Percentiles rank a stretch among this genome's conserved stretches.
Evolutionary conservation across 441 rosid species (phyloP).

Genomic region (Mallotus repandus): DNA sequence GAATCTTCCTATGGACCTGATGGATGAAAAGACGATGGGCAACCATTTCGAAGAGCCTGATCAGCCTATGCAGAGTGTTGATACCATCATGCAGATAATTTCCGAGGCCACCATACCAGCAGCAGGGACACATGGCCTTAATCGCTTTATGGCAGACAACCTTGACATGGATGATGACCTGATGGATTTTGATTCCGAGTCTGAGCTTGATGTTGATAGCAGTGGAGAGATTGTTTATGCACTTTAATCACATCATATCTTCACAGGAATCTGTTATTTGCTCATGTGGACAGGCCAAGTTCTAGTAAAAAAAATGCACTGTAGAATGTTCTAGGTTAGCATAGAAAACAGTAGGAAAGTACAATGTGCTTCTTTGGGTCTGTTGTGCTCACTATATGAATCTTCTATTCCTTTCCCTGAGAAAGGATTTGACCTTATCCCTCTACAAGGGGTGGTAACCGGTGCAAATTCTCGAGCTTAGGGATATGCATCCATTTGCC

Average conservation of each 20-base stretch:
- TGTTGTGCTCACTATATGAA: conserved; percentile 22
- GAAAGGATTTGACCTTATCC: conserved; percentile 16
- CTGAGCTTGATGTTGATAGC: conserved; percentile 91
- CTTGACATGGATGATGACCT: conserved; percentile 85
- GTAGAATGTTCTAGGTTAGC: conserved; percentile 13
- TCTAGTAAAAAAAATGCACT: conserved; percentile 3
- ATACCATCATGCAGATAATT: conserved; percentile 90
- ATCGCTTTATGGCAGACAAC: conserved; percentile 62
- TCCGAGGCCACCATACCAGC: conserved; percentile 92
- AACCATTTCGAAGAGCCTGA: conserved; percentile 83
- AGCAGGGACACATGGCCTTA: conserved; percentile 54
- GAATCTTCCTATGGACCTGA: conserved; percentile 86
- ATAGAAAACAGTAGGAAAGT: conserved; percentile 19
- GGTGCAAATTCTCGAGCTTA: background rate
- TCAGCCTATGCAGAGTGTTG: conserved; percentile 82
- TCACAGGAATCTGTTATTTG: background rate
- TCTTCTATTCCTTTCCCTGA: conserved; percentile 16
- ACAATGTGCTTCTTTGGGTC: conserved; percentile 13
- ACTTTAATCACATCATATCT: conserved; percentile 37
- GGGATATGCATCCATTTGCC: conserved; percentile 9
- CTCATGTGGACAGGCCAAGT: background rate
- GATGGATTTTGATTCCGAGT: conserved; percentile 82
- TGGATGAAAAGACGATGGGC: conserved; percentile 58
- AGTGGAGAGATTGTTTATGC: conserved; percentile 95
- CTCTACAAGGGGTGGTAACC: conserved; percentile 17